Percentiles rank a stretch among this genome's conserved stretches.
phyloP scores from a whole-genome alignment of 2,329 filamentous ascomycete genomes.

The Botrytis byssoidea region DNA sequence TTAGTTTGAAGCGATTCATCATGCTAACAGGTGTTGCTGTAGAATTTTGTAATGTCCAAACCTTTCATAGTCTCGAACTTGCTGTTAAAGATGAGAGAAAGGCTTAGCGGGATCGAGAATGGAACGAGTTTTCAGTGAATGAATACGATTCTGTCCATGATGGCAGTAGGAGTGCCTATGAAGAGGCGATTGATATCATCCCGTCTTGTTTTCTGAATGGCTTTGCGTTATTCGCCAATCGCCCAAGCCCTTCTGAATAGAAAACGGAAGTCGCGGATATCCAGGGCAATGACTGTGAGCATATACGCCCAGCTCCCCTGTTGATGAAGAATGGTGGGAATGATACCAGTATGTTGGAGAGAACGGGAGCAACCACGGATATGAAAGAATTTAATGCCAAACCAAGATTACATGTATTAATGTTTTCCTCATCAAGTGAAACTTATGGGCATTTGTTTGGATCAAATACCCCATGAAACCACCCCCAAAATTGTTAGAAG shows the following conservation, averaged over 20 bases:
- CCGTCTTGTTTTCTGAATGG: background rate
- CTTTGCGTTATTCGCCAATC: background rate
- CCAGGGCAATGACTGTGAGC: too few relatives aligned
- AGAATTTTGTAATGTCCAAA: slow-evolving; percentile 32
- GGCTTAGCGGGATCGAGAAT: slow-evolving; percentile 20
- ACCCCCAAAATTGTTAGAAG: background rate
- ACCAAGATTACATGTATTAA: background rate
- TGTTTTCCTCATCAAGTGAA: too few relatives aligned
- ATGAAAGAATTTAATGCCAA: background rate
- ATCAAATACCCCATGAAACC: background rate
- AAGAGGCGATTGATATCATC: background rate
- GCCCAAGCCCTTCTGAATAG: too few relatives aligned
- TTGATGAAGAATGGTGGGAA: background rate
- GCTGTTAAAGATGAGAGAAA: slow-evolving; percentile 29
- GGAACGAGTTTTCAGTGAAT: slow-evolving; percentile 4
- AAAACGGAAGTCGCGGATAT: background rate
- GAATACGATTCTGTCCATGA: background rate
- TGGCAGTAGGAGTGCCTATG: too few relatives aligned
- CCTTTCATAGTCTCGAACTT: slow-evolving; percentile 30
- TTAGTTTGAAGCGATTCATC: background rate
- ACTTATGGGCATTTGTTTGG: background rate
- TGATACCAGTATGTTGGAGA: background rate
- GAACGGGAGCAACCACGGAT: background rate
- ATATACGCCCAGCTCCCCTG: background rate
- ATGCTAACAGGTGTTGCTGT: slow-evolving; percentile 6